Percentiles rank a stretch among this genome's conserved stretches.
Conservation (phyloP, 306 rosid genomes). For the Quercus berberidifolia region DNA sequence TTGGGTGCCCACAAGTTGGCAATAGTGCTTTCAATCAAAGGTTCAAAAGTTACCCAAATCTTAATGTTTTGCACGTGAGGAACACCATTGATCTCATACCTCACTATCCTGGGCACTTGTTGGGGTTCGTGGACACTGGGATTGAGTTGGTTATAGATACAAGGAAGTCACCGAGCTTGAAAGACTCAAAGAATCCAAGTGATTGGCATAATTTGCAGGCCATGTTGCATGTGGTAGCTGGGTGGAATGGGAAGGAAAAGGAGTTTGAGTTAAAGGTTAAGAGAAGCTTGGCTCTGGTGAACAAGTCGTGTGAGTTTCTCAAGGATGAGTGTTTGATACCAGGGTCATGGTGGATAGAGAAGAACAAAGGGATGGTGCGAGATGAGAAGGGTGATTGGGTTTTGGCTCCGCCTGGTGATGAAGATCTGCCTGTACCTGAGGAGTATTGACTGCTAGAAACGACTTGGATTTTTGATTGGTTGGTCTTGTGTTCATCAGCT, state of each 20-base stretch:
- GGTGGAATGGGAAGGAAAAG: conserved; percentile 53
- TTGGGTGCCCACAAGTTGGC: conserved; percentile 15
- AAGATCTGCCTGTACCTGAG: conserved; percentile 62
- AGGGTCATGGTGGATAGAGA: conserved; percentile 64
- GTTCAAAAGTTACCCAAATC: no score
- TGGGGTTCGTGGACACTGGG: conserved; percentile 40
- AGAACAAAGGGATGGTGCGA: conserved; percentile 55
- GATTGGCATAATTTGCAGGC: conserved; percentile 81
- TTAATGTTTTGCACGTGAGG: conserved; percentile 29
- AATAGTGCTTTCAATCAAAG: no score
- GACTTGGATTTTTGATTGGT: no score
- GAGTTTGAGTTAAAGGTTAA: conserved; percentile 56
- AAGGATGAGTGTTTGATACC: conserved; percentile 42
- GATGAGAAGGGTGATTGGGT: conserved; percentile 64
- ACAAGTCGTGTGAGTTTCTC: conserved; percentile 49
- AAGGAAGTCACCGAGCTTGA: conserved; percentile 44
- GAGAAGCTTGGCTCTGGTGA: conserved; percentile 66
- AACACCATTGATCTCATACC: conserved; percentile 51
- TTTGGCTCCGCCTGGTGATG: conserved; percentile 37
- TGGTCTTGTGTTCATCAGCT: no score
- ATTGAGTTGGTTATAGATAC: conserved; percentile 53
- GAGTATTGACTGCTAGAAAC: background rate
- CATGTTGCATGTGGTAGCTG: conserved; percentile 65
- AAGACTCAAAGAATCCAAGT: conserved; percentile 45
- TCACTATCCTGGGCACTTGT: conserved; percentile 34